Conservation (phyloP, 2,329 filamentous ascomycete species). For the Cadophora sp. region DNA sequence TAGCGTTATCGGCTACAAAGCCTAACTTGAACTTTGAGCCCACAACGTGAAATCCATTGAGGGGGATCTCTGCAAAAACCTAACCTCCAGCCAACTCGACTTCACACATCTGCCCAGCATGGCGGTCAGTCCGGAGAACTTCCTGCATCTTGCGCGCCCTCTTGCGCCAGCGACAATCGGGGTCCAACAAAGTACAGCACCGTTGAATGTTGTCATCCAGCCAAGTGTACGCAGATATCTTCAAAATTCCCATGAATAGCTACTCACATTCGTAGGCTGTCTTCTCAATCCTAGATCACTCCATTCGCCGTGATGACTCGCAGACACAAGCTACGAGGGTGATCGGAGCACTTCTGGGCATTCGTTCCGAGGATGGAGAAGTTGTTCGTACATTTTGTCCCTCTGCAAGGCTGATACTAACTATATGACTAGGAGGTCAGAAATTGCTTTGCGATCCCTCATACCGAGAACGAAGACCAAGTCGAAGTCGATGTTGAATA, state of each 20-base stretch:
- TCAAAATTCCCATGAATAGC: constrained; percentile 1
- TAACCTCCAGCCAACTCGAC: constrained; percentile 20
- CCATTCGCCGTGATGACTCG: constrained; percentile 71
- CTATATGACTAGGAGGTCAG: constrained; percentile 69
- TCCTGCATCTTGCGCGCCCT: constrained; percentile 93
- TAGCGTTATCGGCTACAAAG: constrained; percentile 49
- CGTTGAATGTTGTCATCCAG: constrained; percentile 92
- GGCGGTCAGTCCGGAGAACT: constrained; percentile 79
- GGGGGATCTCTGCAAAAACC: not conserved
- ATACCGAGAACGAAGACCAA: constrained; percentile 98
- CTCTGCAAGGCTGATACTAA: not conserved
- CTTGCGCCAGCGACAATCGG: constrained; percentile 82
- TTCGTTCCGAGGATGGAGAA: constrained; percentile 95
- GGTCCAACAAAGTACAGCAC: constrained; percentile 79
- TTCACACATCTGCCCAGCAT: constrained; percentile 63
- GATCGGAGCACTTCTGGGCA: constrained; percentile 93
- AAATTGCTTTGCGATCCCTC: constrained; percentile 96
- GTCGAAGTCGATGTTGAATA: constrained; percentile 99
- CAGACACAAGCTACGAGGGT: constrained; percentile 90
- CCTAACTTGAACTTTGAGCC: not conserved
- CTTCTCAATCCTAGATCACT: constrained; percentile 89
- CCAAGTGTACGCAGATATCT: constrained; percentile 73
- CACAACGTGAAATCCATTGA: not conserved
- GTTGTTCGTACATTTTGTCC: constrained; percentile 51
- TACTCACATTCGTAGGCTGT: constrained; percentile 58